These are phyloP conservation scores for Trichosporon coremiiforme DNA, from an alignment of 1,284 basidiomycete species.

Conservation along the genomic window DNA sequence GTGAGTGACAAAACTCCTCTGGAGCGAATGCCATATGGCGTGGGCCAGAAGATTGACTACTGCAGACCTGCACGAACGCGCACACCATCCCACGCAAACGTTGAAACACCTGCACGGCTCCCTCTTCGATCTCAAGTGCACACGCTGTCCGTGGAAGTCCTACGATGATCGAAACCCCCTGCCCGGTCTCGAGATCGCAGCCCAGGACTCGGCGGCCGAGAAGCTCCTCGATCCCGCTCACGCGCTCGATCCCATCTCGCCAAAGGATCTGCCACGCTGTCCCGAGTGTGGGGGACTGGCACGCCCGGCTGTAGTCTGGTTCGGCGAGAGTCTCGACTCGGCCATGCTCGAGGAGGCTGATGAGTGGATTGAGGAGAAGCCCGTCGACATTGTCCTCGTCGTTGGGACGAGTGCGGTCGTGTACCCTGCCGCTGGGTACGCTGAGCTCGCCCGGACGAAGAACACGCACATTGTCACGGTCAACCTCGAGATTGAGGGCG, in stretches of 20 bases:
- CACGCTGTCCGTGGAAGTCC: constrained; percentile 13
- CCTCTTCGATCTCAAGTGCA: constrained; percentile 28
- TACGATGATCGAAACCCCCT: constrained; percentile 24
- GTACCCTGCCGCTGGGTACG: constrained; percentile 27
- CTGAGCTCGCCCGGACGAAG: constrained; percentile 22
- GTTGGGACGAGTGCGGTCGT: constrained; percentile 27
- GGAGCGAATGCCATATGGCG: not conserved
- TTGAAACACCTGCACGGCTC: constrained; percentile 29
- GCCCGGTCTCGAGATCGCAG: constrained; percentile 21
- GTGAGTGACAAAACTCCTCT: not conserved
- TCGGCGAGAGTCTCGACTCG: constrained; percentile 28
- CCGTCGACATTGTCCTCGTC: constrained; percentile 28
- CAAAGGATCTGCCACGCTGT: constrained; percentile 20
- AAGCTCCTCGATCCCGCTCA: constrained; percentile 21
- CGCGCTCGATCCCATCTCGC: constrained; percentile 3
- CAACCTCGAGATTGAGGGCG: constrained; percentile 25
- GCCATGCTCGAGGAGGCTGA: constrained; percentile 23
- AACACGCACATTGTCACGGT: constrained; percentile 23
- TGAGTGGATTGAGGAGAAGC: constrained; percentile 22
- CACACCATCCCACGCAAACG: constrained; percentile 17
- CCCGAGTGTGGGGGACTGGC: constrained; percentile 20
- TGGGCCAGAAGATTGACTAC: not conserved
- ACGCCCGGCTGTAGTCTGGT: constrained; percentile 31
- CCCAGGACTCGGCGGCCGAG: not conserved
- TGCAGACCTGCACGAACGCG: constrained; percentile 30